These are phyloP conservation scores for Staphylotrichum longicolle DNA, from an alignment of 495 filamentous ascomycete species.

Conservation along the genomic window DNA sequence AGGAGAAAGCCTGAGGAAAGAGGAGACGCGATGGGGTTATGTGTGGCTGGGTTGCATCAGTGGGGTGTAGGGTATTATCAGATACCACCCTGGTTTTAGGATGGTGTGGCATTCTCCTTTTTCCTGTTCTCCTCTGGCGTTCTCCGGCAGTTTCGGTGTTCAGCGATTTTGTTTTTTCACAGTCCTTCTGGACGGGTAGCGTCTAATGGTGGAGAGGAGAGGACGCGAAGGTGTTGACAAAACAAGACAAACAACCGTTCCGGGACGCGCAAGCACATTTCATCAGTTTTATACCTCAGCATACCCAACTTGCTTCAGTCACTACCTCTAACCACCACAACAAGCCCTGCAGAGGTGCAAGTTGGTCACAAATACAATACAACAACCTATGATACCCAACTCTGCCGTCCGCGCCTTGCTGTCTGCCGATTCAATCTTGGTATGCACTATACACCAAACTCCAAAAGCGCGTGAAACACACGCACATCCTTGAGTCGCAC, in stretches of 20 bases:
- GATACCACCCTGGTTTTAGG: background rate
- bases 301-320: background rate
- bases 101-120: background rate
- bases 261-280: slow-evolving; percentile 6
- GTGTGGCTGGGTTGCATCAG: background rate
- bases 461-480: background rate
- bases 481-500: too few relatives aligned
- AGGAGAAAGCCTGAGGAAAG: slow-evolving; percentile 8
- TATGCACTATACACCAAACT: background rate
- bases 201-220: background rate
- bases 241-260: background rate
- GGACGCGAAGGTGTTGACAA: background rate
- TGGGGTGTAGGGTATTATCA: background rate
- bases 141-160: background rate
- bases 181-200: too few relatives aligned
- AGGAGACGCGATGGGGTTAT: background rate
- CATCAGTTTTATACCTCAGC: background rate
- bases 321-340: background rate
- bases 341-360: too few relatives aligned
- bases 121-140: background rate
- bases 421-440: background rate
- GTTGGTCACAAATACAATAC: background rate
- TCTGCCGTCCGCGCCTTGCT: background rate
- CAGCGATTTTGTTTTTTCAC: background rate
- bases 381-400: background rate